Evolutionary conservation across 768 basidiomycete species (phyloP), one percentile per base, ranked within the genome.

Genomic region (Lactarius evosmus): DNA sequence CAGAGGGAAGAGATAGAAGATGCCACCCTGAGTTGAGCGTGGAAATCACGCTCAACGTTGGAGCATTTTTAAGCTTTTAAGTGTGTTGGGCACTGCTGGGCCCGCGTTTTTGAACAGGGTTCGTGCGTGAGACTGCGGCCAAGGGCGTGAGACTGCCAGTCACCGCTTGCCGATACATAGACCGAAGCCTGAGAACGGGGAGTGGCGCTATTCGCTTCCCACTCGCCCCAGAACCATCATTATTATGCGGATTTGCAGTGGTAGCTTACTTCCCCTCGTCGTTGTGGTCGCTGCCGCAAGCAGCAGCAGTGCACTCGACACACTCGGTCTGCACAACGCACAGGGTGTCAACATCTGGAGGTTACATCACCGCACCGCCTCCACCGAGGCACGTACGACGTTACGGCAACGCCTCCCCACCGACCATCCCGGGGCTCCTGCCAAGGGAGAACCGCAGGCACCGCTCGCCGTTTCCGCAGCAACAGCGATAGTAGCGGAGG

Each of bases 361-460:
- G 46, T 14, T 49, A 6, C 46, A 49, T 49, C 46, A 49, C 7
- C 25, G 25, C 46, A 49, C 46, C 12, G 46, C 46, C 46, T 25
- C 46, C 44, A 22, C 22, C 14, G 25, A 6, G 22, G 40, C 19
- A 8, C 40, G 40, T 8, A 41, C 40, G 40, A 14, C 46, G 2
- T 49, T 25, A 49, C 46, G 25, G 46, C 46, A 49, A 49, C 22
- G 12, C 5, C 46, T 14, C 25, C 11, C 9, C 46, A 14, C 25
- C 22, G 19, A 19, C 19, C 19, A n/a, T 0, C n/a, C 40, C 40
- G 40, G 9, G 3, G 14, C 25, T 25, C 46, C 12, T 14, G 12
- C 46, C 22, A 7, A 25, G 12, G 56, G 60, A 19, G 52, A 29
- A 12, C 60, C 61, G 27, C 58, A 60, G 38, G n/a, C 17, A 2